Conservation (phyloP, 129 eudicot species). For the Erigeron canadensis region DNA sequence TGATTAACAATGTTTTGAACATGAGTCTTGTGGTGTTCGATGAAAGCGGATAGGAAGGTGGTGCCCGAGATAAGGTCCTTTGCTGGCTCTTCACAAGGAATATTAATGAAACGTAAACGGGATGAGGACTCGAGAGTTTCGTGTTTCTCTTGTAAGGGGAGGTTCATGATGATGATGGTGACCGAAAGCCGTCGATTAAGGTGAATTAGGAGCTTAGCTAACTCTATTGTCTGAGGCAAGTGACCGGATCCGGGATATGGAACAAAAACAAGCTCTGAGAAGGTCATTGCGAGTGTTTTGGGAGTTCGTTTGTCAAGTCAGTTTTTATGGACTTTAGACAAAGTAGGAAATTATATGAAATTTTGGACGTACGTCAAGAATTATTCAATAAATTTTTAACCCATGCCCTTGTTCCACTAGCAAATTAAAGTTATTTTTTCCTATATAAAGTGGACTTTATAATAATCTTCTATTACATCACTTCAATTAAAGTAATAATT, state of each 20-base stretch:
- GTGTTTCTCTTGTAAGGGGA: slow-evolving; percentile 8
- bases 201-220: slow-evolving; percentile 32
- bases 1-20: slow-evolving; percentile 1
- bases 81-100: slow-evolving; percentile 29
- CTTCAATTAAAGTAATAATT: too few species aligned
- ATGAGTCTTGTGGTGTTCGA: slow-evolving; percentile 18
- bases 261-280: slow-evolving; percentile 26
- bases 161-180: slow-evolving; percentile 30
- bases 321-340: too few species aligned
- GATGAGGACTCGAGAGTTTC: not conserved
- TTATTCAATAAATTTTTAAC: too few species aligned
- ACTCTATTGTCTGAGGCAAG: slow-evolving; percentile 31
- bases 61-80: slow-evolving; percentile 7
- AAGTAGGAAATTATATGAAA: too few species aligned
- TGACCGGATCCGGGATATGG: slow-evolving; percentile 39
- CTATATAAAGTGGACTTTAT: too few species aligned
- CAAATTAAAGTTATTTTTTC: too few species aligned
- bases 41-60: slow-evolving; percentile 15
- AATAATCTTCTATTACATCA: too few species aligned
- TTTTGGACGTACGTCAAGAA: too few species aligned
- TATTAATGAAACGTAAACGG: slow-evolving; percentile 21
- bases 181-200: slow-evolving; percentile 24
- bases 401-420: too few species aligned
- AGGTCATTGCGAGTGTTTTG: not conserved
- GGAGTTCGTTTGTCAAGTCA: too few species aligned